These are phyloP conservation scores for Candida loeiensis DNA, from an alignment of 805 yeast genomes.

Conservation along the genomic window DNA sequence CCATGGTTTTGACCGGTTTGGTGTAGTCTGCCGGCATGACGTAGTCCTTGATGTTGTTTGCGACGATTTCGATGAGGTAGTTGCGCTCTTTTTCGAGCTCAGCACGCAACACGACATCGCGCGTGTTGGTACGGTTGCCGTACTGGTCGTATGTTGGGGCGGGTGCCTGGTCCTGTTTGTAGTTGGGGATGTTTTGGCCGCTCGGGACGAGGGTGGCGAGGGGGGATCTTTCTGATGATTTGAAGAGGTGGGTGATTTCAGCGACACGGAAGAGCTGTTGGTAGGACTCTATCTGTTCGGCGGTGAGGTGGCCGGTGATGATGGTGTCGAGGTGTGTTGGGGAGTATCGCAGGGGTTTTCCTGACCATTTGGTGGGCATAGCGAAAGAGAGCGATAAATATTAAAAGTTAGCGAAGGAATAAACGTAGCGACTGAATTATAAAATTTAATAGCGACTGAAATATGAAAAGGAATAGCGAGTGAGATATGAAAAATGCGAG, in stretches of 20 bases:
- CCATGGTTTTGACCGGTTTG: slow-evolving; percentile 64
- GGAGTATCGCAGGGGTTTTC: slow-evolving; percentile 26
- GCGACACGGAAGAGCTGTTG: slow-evolving; percentile 69
- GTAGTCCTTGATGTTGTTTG: slow-evolving; percentile 68
- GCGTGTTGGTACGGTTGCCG: slow-evolving; percentile 84
- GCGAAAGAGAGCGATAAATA: background rate
- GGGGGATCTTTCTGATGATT: slow-evolving; percentile 27
- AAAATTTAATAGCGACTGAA: no score
- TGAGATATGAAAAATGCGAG: no score
- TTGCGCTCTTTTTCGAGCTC: slow-evolving; percentile 77
- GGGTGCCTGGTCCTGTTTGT: slow-evolving; percentile 72
- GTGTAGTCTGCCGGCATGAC: slow-evolving; percentile 78
- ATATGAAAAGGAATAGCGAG: no score
- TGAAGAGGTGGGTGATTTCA: slow-evolving; percentile 65
- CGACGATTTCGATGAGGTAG: slow-evolving; percentile 69
- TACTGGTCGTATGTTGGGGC: slow-evolving; percentile 82
- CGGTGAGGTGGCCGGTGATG: slow-evolving; percentile 43
- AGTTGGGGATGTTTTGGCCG: slow-evolving; percentile 19
- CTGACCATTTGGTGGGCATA: slow-evolving; percentile 32
- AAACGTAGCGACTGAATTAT: no score
- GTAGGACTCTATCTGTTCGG: slow-evolving; percentile 78
- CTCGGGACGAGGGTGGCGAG: slow-evolving; percentile 51
- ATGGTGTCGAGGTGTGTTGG: slow-evolving; percentile 27
- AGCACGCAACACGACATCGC: slow-evolving; percentile 62
- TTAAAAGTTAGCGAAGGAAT: no score